phyloP scores from a whole-genome alignment of 495 filamentous ascomycete genomes.

The Stereocaulon alpinum region DNA sequence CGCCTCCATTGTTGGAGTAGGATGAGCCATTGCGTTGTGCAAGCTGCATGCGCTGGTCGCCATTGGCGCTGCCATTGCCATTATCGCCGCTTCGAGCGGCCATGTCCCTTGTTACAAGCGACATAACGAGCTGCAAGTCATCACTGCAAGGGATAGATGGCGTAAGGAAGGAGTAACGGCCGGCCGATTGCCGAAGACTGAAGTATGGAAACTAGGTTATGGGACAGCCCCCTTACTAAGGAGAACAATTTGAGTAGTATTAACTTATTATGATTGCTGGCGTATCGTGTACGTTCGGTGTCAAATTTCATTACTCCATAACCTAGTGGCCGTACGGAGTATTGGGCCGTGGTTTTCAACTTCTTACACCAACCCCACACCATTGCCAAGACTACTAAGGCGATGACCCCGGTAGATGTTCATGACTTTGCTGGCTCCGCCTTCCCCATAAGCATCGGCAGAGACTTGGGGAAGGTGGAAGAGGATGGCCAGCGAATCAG shows the following conservation, averaged over 20 bases:
- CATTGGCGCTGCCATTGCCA: not conserved
- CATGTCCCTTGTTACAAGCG: conserved; percentile 14
- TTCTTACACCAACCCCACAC: not conserved
- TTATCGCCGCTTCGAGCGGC: conserved; percentile 12
- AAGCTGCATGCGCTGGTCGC: conserved; percentile 3
- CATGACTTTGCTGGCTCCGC: not conserved
- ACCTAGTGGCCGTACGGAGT: not conserved
- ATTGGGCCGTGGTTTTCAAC: not conserved
- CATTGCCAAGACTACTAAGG: not conserved
- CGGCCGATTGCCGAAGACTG: not conserved
- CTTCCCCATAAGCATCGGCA: not conserved
- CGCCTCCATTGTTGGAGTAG: conserved; percentile 11
- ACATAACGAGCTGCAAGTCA: conserved; percentile 8
- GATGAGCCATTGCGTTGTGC: conserved; percentile 5
- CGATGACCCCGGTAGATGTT: not conserved
- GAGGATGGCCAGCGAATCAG: not conserved
- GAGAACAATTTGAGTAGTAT: too few species aligned
- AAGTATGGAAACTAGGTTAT: too few species aligned
- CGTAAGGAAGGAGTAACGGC: not conserved
- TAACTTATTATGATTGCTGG: too few species aligned
- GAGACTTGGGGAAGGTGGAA: not conserved
- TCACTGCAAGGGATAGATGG: not conserved
- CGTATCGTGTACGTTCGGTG: not conserved
- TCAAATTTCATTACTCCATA: not conserved
- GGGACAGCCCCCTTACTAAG: too few species aligned